Conservation (phyloP, 192 early-diverging fungal species). For the Umbelopsis ramanniana region DNA sequence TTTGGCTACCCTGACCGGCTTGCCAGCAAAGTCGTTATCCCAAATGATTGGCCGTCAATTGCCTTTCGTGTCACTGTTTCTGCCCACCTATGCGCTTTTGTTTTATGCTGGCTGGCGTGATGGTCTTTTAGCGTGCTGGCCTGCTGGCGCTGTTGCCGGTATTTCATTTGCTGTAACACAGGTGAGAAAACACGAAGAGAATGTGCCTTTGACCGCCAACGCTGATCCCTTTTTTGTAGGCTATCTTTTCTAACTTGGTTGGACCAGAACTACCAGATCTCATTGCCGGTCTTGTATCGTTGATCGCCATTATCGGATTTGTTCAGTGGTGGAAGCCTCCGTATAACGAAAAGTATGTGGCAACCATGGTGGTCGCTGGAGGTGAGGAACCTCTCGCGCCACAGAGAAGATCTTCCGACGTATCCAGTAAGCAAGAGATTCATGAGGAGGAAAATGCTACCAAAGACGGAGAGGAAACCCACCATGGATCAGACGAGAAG, state of each 20-base stretch:
- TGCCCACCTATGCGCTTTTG: constrained; percentile 37
- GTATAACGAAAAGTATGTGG: constrained; percentile 33
- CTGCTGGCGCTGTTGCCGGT: constrained; percentile 33
- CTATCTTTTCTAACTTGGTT: constrained; percentile 42
- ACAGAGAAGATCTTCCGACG: background rate
- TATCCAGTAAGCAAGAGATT: background rate
- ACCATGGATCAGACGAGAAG: background rate
- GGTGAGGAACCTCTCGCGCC: background rate
- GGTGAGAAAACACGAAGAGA: background rate
- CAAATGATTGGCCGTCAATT: constrained; percentile 46
- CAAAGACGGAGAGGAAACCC: background rate
- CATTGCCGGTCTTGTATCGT: constrained; percentile 39
- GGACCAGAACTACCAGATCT: constrained; percentile 47
- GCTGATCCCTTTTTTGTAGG: background rate
- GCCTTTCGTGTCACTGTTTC: constrained; percentile 36
- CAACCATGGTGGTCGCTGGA: constrained; percentile 6
- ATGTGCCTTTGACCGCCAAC: too few species aligned
- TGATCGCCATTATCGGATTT: constrained; percentile 33
- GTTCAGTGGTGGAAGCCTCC: constrained; percentile 46
- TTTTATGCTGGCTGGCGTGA: constrained; percentile 40
- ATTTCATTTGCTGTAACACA: constrained; percentile 41
- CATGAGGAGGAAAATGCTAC: background rate
- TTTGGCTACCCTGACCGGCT: constrained; percentile 36
- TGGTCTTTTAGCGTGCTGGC: constrained; percentile 42
- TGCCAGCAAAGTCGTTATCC: constrained; percentile 29